Evolutionary conservation across 257 asterid species (phyloP), one percentile per base, ranked within the genome.

Genomic region (Vinca minor): DNA sequence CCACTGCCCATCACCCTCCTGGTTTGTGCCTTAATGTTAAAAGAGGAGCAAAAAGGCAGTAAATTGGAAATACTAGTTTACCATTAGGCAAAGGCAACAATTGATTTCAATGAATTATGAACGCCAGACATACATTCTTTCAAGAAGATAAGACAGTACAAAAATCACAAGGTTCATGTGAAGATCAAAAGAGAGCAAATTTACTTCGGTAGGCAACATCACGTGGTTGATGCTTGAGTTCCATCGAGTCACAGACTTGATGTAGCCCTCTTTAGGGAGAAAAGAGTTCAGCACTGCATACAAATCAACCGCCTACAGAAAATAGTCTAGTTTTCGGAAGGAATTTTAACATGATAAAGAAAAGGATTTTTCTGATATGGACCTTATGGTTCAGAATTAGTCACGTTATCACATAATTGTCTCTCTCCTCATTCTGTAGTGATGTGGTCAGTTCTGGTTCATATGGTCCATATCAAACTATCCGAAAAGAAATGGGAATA

Each of bases 121-220:
- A n/a, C n/a, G n/a, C n/a, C n/a, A n/a, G n/a, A n/a, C n/a, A n/a
- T n/a, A n/a, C n/a, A n/a, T n/a, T n/a, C n/a, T n/a, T n/a, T n/a
- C n/a, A n/a, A n/a, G n/a, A n/a, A n/a, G n/a, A n/a, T n/a, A n/a
- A n/a, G n/a, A n/a, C n/a, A n/a, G 50, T 41, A 4, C 36, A 39
- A n/a, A n/a, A 67, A 36, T 25, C 21, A 73, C 20, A 62, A 11
- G 38, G 32, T 28, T 32, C 9, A 14, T 5, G 0, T 5, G 53
- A 32, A 49, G 64, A 57, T 55, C 55, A 49, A 41, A 63, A 25
- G 38, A 39, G 73, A 34, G 35, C 47, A 41, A 58, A 46, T 64
- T 75, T 74, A 89, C 97, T 87, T 89, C 91, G 2, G 79, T 85
- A 1, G n/a, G 97, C 94, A 71, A 85, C 88, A 76, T 93, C 98